Percentiles rank a stretch among this genome's conserved stretches.
These are phyloP conservation scores for Verticillium longisporum DNA, from an alignment of 2,329 filamentous ascomycete genomes.

Conservation along the genomic window DNA sequence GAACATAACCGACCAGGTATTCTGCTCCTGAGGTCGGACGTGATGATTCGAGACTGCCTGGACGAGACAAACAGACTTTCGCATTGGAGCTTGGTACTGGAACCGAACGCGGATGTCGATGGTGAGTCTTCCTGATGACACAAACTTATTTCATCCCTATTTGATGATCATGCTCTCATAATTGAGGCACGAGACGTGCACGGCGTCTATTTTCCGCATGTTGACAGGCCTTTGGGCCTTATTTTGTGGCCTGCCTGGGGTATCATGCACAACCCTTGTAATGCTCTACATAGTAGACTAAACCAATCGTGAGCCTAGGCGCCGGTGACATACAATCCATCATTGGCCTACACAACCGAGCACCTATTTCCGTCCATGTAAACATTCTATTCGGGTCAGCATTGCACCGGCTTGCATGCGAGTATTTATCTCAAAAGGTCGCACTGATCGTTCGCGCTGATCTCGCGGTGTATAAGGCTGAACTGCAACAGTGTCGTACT, in stretches of 20 bases:
- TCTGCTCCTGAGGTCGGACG: slow-evolving; percentile 33
- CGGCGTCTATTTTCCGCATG: neutral
- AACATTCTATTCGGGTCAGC: neutral
- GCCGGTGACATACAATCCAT: neutral
- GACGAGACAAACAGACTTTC: no score
- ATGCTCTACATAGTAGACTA: neutral
- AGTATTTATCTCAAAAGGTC: neutral
- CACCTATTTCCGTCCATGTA: neutral
- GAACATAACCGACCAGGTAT: slow-evolving; percentile 49
- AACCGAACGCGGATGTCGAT: no score
- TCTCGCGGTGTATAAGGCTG: neutral
- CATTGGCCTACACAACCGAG: neutral
- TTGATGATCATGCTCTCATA: no score
- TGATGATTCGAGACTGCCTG: no score
- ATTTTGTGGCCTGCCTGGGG: neutral
- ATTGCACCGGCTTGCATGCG: neutral
- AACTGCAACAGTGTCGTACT: neutral
- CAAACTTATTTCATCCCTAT: no score
- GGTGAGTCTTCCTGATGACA: no score
- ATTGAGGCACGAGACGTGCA: no score
- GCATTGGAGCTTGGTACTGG: no score
- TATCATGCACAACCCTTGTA: neutral
- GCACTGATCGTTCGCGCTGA: no score
- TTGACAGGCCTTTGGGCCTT: neutral
- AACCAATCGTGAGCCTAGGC: neutral